Conservation (phyloP, 768 basidiomycete species). For the Cystobasidium tubakii region DNA sequence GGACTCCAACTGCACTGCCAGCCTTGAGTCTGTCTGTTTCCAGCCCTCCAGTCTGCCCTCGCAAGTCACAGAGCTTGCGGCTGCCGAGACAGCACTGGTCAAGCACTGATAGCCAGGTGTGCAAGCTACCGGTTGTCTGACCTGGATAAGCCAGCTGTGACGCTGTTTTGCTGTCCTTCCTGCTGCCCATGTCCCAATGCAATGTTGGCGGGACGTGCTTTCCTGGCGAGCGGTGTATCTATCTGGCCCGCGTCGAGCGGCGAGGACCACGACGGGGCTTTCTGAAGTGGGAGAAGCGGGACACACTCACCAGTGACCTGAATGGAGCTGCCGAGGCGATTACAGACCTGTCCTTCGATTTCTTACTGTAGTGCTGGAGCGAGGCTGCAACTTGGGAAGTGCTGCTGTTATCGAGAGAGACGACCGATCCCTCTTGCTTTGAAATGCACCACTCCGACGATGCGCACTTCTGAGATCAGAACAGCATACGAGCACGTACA, state of each 20-base stretch:
- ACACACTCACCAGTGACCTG: not conserved
- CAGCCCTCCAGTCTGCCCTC: not conserved
- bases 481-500: too few relatives aligned
- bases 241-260: too few relatives aligned
- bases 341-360: too few relatives aligned
- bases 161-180: not conserved
- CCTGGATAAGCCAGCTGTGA: not conserved
- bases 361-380: too few relatives aligned
- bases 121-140: not conserved
- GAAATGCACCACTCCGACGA: not conserved
- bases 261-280: too few relatives aligned
- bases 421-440: not conserved
- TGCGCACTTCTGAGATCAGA: not conserved
- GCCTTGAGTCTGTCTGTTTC: not conserved
- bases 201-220: not conserved
- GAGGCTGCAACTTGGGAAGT: not conserved
- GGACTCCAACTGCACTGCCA: too few relatives aligned
- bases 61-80: too few relatives aligned
- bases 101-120: too few relatives aligned
- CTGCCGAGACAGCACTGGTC: too few relatives aligned
- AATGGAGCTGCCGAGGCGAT: not conserved
- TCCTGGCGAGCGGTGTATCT: not conserved
- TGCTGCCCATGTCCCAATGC: not conserved
- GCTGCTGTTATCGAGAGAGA: not conserved
- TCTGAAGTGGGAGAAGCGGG: not conserved